Evolutionary conservation across 345 rosid genomes (phyloP), one percentile per base, ranked within the genome.

Genomic region (Aquilaria yunnanensis): DNA sequence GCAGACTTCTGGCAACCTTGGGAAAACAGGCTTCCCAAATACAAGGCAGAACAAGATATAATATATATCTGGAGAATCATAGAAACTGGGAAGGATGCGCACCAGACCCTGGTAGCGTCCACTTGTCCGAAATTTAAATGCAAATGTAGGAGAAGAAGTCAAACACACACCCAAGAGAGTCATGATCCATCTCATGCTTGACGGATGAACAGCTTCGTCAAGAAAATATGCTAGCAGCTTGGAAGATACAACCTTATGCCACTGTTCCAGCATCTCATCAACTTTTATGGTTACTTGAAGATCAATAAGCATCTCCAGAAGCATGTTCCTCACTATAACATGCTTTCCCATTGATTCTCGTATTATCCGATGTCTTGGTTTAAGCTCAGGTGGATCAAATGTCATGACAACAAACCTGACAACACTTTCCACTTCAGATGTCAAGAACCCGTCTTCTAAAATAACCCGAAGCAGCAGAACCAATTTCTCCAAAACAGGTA

Each of bases 151-250:
- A 67, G 99, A 95, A 77, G 96, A 84, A 65, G 92, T 83, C 66
- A 95, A 88, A 78, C 89, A 87, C 59, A 84, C 96, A 54, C 99
- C 99, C 48, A 95, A 96, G 67, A 95, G 93, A 64, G 99, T 95
- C 97, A 91, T 87, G 78, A 95, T 87, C 97, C 99, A 89, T 83
- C 99, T 89, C 97, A 95, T 95, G 60, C 96, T 91, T 11, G 99
- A 91, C 72, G 99, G 97, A 84, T 95, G 99, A 53, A 84, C 97
- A 81, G 97, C 93, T 87, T 91, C 99, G 75, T 95, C 99, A 56
- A 95, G 96, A 70, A 95, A 95, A 80, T 91, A 95, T 56, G 96
- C 87, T 51, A 95, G 83, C 81, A 95, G 75, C 73, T 89, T 95
- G 73, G 99, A 95, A 61, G 99, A 95, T 56, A 95, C 97, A 68